Percentiles rank a stretch among this genome's conserved stretches.
phyloP scores from a whole-genome alignment of 768 basidiomycete genomes.

The Cyclocybe cylindracea region DNA sequence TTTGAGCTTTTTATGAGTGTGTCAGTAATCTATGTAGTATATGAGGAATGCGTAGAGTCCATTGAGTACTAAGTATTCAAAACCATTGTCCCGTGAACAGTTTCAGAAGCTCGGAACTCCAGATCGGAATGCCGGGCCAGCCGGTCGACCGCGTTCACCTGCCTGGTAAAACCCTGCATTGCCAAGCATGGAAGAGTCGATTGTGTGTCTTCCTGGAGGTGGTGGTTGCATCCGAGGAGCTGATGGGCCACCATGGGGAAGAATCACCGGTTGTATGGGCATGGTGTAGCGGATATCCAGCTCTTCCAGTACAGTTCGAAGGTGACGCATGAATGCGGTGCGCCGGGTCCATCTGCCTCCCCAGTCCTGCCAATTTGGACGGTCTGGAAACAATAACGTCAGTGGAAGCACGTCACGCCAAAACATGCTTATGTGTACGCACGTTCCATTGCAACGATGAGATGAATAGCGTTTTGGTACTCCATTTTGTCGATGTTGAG shows the following conservation, averaged over 20 bases:
- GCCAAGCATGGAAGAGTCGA: constrained; percentile 15
- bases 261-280: constrained; percentile 71
- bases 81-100: not conserved
- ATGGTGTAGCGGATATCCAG: constrained; percentile 70
- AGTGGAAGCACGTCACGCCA: constrained; percentile 1
- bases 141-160: constrained; percentile 19
- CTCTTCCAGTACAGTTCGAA: constrained; percentile 72
- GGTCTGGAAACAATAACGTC: constrained; percentile 41
- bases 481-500: constrained; percentile 83
- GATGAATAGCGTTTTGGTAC: constrained; percentile 68
- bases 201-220: constrained; percentile 8
- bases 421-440: constrained; percentile 25
- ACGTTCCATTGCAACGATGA: constrained; percentile 75
- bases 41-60: too few species aligned
- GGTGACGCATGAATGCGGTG: constrained; percentile 72
- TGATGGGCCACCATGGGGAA: constrained; percentile 35
- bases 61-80: not conserved
- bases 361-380: constrained; percentile 88
- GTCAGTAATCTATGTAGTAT: too few species aligned
- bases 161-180: constrained; percentile 27
- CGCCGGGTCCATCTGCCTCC: constrained; percentile 77
- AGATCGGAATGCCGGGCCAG: constrained; percentile 17
- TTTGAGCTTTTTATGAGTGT: too few species aligned
- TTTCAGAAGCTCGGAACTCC: constrained; percentile 17
- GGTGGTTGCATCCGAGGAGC: constrained; percentile 14